Evolutionary conservation across 306 rosid genomes (phyloP), one percentile per base, ranked within the genome.

Genomic region (Acacia melanoxylon): DNA sequence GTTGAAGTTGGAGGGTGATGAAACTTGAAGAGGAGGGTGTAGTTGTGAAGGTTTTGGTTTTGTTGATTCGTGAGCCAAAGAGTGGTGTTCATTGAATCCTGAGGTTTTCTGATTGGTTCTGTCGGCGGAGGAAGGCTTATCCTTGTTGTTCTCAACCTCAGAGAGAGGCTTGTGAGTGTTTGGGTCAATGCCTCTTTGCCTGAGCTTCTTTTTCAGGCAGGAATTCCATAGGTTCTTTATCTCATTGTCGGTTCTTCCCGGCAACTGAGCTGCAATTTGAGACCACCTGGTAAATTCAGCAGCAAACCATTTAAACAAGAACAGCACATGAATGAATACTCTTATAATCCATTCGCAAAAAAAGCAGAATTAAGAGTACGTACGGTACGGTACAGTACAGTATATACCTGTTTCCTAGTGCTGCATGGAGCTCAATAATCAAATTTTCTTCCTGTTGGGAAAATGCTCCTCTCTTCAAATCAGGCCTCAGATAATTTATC

Each of bases 181-280:
- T 45, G 99, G 99, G 77, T 95, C 99, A 84, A 95, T 93, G 27
- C 97, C 99, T 80, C 83, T 91, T 87, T 91, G 96, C 81, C 90
- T 89, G 5, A 95, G 90, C 91, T 93, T 95, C 96, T 95, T 95
- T 87, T 95, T 95, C 16, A 95, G 89, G 87, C 93, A 84, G 0
- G 98, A 95, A 54, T 95, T 93, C 99, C 99, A 95, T 61, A 95
- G 59, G 48, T 95, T 95, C 46, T 95, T 95, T 31, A 95, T 95
- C 88, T 95, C 99, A 74, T 95, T 95, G 67, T 93, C 98, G 0
- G 98, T 95, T 87, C 99, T 92, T 82, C 99, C 99, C 0, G 99
- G 98, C 76, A 95, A 81, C 74, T 93, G 98, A 13, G 94, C 96
- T 16, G 99, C 98, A 81, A 95, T 95, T 86, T 92, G 99, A 31